A percentile compares a stretch with the other conserved stretches of the same genome.
These are phyloP conservation scores for Fusarium sp. DNA, from an alignment of 2,329 filamentous ascomycete species.

Conservation along the genomic window DNA sequence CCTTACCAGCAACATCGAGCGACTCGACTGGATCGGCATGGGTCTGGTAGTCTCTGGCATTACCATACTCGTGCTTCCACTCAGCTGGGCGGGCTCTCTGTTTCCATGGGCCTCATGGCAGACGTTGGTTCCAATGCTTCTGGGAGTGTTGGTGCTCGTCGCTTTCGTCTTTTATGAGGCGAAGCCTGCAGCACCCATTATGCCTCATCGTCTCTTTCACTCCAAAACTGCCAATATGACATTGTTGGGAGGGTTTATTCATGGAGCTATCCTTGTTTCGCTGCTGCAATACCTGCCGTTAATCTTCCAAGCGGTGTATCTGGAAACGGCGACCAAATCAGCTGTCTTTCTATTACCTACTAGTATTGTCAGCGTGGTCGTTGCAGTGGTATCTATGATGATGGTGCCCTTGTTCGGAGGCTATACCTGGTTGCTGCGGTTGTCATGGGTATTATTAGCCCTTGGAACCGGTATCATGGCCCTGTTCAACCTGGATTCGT, in stretches of 20 bases:
- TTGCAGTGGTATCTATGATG: slow-evolving; percentile 20
- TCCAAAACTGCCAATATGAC: slow-evolving; percentile 22
- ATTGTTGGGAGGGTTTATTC: slow-evolving; percentile 14
- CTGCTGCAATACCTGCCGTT: slow-evolving; percentile 8
- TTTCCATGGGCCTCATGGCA: slow-evolving; percentile 16
- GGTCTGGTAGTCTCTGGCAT: slow-evolving; percentile 7
- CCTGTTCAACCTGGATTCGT: neutral
- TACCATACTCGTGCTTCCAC: slow-evolving; percentile 6
- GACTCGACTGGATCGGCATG: slow-evolving; percentile 20
- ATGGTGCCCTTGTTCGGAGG: slow-evolving; percentile 17
- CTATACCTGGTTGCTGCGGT: slow-evolving; percentile 5
- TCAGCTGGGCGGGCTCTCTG: slow-evolving; percentile 19
- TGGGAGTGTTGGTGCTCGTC: neutral
- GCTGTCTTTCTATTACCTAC: slow-evolving; percentile 8
- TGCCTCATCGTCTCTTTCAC: slow-evolving; percentile 12
- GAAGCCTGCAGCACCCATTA: slow-evolving; percentile 5
- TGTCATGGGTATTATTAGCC: neutral
- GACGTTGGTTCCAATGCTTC: slow-evolving; percentile 5
- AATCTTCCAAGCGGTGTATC: slow-evolving; percentile 11
- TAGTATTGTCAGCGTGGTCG: neutral
- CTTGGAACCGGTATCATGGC: slow-evolving; percentile 6
- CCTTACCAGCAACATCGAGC: neutral
- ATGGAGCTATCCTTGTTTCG: slow-evolving; percentile 10
- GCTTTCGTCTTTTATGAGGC: slow-evolving; percentile 8
- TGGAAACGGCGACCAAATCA: slow-evolving; percentile 12